These are phyloP conservation scores for Xanthoconium separans DNA, from an alignment of 1,284 basidiomycete genomes.

Conservation along the genomic window DNA sequence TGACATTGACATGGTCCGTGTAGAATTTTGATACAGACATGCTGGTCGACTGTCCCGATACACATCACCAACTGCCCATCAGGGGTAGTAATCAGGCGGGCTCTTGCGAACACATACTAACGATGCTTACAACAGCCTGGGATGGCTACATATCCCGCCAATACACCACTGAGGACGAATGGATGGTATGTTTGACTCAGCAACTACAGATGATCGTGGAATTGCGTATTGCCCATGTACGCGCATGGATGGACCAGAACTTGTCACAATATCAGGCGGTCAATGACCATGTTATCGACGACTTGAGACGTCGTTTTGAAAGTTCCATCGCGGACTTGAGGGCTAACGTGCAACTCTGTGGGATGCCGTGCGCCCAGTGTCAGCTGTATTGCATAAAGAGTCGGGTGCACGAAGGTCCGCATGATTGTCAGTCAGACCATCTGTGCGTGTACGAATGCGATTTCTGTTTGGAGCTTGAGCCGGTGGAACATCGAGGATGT, in stretches of 20 bases:
- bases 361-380: constrained; percentile 45
- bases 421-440: constrained; percentile 52
- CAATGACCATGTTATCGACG: constrained; percentile 41
- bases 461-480: constrained; percentile 39
- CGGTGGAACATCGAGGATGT: constrained; percentile 35
- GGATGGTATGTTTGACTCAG: constrained; percentile 37
- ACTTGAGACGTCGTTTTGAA: constrained; percentile 45
- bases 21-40: constrained; percentile 53
- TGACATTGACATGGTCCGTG: background rate
- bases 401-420: constrained; percentile 44
- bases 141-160: constrained; percentile 30
- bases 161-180: constrained; percentile 38
- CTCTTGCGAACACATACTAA: constrained; percentile 33
- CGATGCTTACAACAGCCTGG: constrained; percentile 36
- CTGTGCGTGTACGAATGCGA: constrained; percentile 44
- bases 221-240: constrained; percentile 44
- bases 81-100: constrained; percentile 14
- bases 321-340: constrained; percentile 42
- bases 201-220: constrained; percentile 41
- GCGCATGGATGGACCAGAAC: constrained; percentile 51
- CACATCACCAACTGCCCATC: constrained; percentile 38
- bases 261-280: constrained; percentile 42
- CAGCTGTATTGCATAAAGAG: constrained; percentile 47
- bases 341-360: constrained; percentile 48
- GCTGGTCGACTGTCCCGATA: constrained; percentile 38